Evolutionary conservation across 2,329 filamentous ascomycete genomes (phyloP).

Genomic region (Shiraia bambusicola): DNA sequence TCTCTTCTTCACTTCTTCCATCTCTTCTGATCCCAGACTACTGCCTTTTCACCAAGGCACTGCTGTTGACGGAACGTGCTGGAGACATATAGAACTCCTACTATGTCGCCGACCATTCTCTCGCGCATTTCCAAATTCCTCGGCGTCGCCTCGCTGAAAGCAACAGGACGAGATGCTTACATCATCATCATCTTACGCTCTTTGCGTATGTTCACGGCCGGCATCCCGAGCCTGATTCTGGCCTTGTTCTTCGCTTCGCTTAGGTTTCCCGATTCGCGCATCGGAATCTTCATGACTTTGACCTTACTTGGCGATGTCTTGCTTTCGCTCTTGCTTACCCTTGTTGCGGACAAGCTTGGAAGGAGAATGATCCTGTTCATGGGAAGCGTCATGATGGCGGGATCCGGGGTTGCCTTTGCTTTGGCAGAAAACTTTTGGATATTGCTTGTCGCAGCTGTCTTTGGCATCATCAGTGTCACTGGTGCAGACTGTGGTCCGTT

Average conservation of each 20-base stretch:
- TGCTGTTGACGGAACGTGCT: neutral
- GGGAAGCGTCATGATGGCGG: slow-evolving; percentile 42
- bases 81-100: too few relatives aligned
- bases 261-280: slow-evolving; percentile 37
- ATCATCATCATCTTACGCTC: slow-evolving; percentile 47
- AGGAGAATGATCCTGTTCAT: slow-evolving; percentile 39
- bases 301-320: slow-evolving; percentile 45
- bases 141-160: slow-evolving; percentile 34
- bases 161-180: slow-evolving; percentile 41
- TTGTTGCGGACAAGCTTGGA: slow-evolving; percentile 43
- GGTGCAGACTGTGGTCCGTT: slow-evolving; percentile 41
- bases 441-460: slow-evolving; percentile 39
- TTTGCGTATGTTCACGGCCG: slow-evolving; percentile 41
- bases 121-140: slow-evolving; percentile 31
- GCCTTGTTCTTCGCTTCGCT: slow-evolving; percentile 43
- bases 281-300: slow-evolving; percentile 46
- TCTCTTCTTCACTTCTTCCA: slow-evolving; percentile 10
- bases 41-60: slow-evolving; percentile 2
- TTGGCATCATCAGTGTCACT: slow-evolving; percentile 43
- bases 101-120: slow-evolving; percentile 21
- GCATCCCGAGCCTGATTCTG: slow-evolving; percentile 42
- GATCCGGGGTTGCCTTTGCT: slow-evolving; percentile 40
- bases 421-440: slow-evolving; percentile 42
- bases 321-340: slow-evolving; percentile 40
- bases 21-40: neutral